A percentile compares a stretch with the other conserved stretches of the same genome.
Conservation (phyloP, 495 filamentous ascomycete genomes). For the Talaromyces wortmannii region DNA sequence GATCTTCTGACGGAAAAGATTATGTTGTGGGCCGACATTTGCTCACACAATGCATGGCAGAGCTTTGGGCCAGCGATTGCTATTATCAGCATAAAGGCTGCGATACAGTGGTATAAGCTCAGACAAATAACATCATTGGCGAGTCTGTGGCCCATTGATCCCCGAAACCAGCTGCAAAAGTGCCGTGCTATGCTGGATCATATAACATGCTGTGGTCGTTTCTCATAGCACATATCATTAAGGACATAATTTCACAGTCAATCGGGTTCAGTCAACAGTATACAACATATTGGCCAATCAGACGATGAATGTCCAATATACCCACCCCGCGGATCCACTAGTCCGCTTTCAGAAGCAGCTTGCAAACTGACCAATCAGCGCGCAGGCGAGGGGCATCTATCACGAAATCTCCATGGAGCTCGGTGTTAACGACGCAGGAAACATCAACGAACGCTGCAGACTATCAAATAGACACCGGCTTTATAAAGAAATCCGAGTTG, state of each 20-base stretch:
- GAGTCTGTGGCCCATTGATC: neutral
- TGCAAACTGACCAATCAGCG: neutral
- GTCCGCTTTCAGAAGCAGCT: neutral
- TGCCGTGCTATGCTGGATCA: neutral
- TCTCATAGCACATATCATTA: too few relatives aligned
- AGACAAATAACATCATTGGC: neutral
- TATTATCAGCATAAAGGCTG: neutral
- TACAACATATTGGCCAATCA: neutral
- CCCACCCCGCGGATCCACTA: neutral
- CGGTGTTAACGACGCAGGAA: neutral
- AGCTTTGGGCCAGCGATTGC: neutral
- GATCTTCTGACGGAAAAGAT: neutral
- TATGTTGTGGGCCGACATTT: neutral
- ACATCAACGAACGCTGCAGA: neutral
- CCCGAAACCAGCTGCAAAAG: neutral
- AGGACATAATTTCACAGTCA: too few relatives aligned
- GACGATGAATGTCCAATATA: too few relatives aligned
- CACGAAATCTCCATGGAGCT: neutral
- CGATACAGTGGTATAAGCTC: neutral
- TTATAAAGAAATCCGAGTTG: too few relatives aligned
- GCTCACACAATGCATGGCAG: conserved; percentile 1
- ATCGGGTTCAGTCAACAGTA: too few relatives aligned
- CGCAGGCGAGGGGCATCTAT: neutral
- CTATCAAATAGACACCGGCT: too few relatives aligned
- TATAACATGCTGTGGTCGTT: neutral